These are phyloP conservation scores for Escallonia rubra DNA, from an alignment of 129 eudicot genomes.

Conservation along the genomic window DNA sequence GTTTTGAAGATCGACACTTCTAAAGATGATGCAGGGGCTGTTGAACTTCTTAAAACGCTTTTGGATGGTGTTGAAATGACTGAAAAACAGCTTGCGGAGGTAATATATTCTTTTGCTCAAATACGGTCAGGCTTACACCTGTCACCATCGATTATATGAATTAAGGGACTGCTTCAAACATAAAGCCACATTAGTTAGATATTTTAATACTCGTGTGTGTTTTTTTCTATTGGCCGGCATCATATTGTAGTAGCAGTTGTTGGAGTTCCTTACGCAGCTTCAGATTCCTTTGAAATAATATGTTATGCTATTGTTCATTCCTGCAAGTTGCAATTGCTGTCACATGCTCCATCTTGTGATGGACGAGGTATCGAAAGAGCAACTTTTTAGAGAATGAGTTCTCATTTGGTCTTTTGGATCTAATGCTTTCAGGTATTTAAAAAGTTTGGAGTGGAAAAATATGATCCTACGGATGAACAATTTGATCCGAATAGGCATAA, in stretches of 20 bases:
- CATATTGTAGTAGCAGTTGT: no score
- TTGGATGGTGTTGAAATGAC: constrained; percentile 97
- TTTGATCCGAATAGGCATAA: constrained; percentile 92
- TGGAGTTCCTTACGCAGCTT: no score
- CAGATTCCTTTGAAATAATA: no score
- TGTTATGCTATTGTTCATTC: background rate
- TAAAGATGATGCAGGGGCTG: constrained; percentile 67
- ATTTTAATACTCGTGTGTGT: background rate
- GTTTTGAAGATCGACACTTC: constrained; percentile 77
- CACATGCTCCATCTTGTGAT: background rate
- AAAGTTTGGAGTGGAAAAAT: constrained; percentile 80
- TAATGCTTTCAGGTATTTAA: constrained; percentile 56
- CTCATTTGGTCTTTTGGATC: background rate
- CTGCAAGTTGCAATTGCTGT: background rate
- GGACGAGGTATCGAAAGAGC: background rate
- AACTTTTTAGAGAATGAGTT: no score
- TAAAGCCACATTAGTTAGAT: background rate
- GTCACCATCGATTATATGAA: background rate
- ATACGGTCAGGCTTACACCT: background rate
- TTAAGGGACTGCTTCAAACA: background rate
- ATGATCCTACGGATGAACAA: constrained; percentile 71
- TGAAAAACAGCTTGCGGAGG: constrained; percentile 82
- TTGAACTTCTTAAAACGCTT: constrained; percentile 71
- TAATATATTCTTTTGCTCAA: constrained; percentile 12
- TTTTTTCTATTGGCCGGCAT: background rate